Evolutionary conservation across 2,329 filamentous ascomycete species (phyloP).

Genomic region (Botrytis fragariae): DNA sequence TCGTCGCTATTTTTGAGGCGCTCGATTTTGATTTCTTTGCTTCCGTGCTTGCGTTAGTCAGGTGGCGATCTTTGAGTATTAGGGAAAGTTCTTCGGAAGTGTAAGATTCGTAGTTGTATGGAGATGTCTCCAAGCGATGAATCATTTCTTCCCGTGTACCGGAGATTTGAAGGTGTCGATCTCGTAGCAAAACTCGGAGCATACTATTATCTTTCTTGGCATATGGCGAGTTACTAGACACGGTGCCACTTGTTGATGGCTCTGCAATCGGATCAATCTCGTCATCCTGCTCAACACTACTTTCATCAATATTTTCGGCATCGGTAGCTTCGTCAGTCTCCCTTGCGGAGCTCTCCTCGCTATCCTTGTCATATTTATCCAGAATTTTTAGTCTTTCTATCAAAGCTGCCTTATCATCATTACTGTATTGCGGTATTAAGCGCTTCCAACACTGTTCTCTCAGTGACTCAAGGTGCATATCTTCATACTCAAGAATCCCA

Average conservation of each 20-base stretch:
- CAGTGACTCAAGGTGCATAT: not conserved
- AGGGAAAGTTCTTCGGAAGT: conserved; percentile 16
- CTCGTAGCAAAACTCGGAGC: conserved; percentile 22
- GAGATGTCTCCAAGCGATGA: conserved; percentile 21
- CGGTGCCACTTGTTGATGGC: not conserved
- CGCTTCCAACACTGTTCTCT: not conserved
- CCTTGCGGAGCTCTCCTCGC: no score
- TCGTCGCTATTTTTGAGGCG: conserved; percentile 25
- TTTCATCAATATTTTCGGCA: not conserved
- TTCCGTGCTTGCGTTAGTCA: conserved; percentile 2
- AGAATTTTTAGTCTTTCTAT: not conserved
- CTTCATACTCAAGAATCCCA: not conserved
- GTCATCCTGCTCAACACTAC: not conserved
- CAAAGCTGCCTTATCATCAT: not conserved
- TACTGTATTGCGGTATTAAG: not conserved
- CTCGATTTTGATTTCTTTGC: conserved; percentile 25
- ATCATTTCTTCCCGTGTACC: conserved; percentile 30
- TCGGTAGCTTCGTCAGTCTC: not conserved
- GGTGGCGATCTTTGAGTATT: conserved; percentile 24
- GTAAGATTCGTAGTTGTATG: conserved; percentile 23
- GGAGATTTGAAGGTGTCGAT: conserved; percentile 11
- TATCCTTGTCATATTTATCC: not conserved
- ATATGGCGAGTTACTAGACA: conserved; percentile 18
- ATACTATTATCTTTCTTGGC: conserved; percentile 29
- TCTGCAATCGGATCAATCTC: not conserved